Percentiles rank a stretch among this genome's conserved stretches.
These are phyloP conservation scores for Botrytis cinerea DNA, from an alignment of 2,329 filamentous ascomycete species.

Conservation along the genomic window DNA sequence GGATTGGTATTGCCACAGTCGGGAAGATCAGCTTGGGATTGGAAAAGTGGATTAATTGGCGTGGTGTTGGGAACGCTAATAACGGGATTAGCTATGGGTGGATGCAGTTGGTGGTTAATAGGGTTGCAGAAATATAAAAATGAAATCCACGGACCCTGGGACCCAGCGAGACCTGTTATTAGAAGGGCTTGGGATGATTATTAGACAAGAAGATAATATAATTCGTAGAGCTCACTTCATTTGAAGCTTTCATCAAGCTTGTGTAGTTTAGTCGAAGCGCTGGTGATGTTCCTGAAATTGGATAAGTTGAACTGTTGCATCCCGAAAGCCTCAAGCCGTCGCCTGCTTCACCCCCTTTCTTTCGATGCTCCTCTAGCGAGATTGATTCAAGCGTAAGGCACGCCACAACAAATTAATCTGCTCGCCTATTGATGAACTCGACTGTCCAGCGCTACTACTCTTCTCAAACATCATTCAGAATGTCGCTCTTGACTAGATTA, in stretches of 20 bases:
- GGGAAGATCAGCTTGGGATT: conserved; percentile 52
- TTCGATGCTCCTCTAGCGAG: neutral
- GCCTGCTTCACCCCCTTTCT: neutral
- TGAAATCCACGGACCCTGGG: conserved; percentile 97
- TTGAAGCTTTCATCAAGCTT: neutral
- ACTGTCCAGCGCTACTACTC: neutral
- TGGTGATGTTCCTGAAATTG: neutral
- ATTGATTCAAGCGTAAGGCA: neutral
- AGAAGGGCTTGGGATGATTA: conserved; percentile 44
- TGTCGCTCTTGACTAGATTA: neutral
- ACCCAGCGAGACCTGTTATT: conserved; percentile 87
- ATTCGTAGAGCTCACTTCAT: neutral
- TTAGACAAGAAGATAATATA: neutral
- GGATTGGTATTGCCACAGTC: conserved; percentile 55
- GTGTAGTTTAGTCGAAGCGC: neutral
- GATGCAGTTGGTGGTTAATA: conserved; percentile 98
- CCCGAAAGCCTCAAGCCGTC: neutral
- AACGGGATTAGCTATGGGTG: conserved; percentile 79
- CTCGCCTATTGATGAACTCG: neutral
- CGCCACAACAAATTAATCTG: neutral
- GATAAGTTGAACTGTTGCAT: neutral
- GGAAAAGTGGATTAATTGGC: conserved; percentile 54
- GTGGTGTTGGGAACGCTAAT: conserved; percentile 74
- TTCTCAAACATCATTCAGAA: neutral
- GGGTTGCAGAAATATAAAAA: conserved; percentile 98